phyloP scores from a whole-genome alignment of 2,329 filamentous ascomycete genomes.

The Microdochium paspali region DNA sequence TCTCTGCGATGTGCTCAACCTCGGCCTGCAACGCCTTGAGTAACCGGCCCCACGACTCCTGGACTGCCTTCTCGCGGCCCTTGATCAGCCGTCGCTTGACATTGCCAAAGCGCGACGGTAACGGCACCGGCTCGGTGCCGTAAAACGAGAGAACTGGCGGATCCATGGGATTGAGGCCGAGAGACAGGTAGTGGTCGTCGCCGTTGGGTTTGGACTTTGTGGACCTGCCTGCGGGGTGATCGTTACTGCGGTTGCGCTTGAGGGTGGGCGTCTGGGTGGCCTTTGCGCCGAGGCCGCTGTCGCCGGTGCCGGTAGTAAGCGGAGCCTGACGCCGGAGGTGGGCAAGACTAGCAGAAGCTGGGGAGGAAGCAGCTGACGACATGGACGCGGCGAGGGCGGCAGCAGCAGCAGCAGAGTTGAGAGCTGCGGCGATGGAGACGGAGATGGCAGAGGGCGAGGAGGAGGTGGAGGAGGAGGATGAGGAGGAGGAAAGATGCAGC shows the following conservation, averaged over 20 bases:
- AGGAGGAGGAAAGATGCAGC: not conserved
- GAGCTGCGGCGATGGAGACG: not conserved
- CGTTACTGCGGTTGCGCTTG: constrained; percentile 18
- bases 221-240: constrained; percentile 18
- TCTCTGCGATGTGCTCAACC: constrained; percentile 39
- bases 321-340: not conserved
- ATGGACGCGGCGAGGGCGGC: not conserved
- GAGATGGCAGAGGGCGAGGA: not conserved
- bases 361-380: not conserved
- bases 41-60: constrained; percentile 45
- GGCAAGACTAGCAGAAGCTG: constrained; percentile 7
- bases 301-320: constrained; percentile 2
- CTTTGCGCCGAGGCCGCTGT: constrained; percentile 1
- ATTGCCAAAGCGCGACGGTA: constrained; percentile 47
- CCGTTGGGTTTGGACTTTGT: constrained; percentile 15
- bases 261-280: not conserved
- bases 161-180: constrained; percentile 26
- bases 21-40: constrained; percentile 40
- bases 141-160: constrained; percentile 46
- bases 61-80: constrained; percentile 43
- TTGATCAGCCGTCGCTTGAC: constrained; percentile 45
- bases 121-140: constrained; percentile 45
- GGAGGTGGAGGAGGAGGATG: not conserved
- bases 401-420: not conserved
- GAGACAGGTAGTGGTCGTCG: not conserved